Conservation (phyloP, 2,329 filamentous ascomycete genomes). For the Aspergillus luchuensis region DNA sequence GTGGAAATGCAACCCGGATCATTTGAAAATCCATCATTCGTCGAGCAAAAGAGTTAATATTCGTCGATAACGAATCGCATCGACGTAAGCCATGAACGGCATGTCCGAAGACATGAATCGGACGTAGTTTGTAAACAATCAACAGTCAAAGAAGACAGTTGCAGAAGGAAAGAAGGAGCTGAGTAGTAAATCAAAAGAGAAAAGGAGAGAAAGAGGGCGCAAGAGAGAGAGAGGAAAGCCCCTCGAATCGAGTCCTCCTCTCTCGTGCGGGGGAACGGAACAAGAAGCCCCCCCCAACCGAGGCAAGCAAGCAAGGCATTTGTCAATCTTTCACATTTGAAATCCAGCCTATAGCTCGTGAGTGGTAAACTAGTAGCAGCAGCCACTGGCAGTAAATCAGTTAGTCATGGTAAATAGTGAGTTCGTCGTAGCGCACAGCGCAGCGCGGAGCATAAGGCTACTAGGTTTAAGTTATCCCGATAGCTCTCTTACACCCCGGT, state of each 20-base stretch:
- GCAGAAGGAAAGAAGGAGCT: background rate
- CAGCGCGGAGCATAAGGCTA: too few relatives aligned
- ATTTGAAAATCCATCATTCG: background rate
- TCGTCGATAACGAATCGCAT: too few relatives aligned
- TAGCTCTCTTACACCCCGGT: too few relatives aligned
- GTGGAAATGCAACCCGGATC: background rate
- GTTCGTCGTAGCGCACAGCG: too few relatives aligned
- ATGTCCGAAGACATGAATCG: too few relatives aligned
- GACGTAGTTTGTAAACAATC: background rate
- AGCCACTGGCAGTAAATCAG: background rate
- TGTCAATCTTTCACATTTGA: background rate
- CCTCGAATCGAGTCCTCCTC: too few relatives aligned
- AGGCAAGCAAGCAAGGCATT: conserved; percentile 5
- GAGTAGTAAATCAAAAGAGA: background rate
- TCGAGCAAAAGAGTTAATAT: too few relatives aligned
- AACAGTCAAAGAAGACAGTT: background rate
- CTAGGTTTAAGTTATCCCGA: too few relatives aligned
- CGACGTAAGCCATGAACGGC: too few relatives aligned
- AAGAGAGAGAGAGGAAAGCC: background rate
- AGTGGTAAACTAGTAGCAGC: too few relatives aligned
- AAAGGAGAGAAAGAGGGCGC: background rate
- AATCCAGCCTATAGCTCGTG: background rate
- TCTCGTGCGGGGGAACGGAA: background rate
- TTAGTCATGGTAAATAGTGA: background rate
- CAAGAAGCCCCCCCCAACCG: conserved; percentile 12